Evolutionary conservation across 1,139 yeast genomes (phyloP), one percentile per base, ranked within the genome.

Genomic region (Blastobotrys persicus): DNA sequence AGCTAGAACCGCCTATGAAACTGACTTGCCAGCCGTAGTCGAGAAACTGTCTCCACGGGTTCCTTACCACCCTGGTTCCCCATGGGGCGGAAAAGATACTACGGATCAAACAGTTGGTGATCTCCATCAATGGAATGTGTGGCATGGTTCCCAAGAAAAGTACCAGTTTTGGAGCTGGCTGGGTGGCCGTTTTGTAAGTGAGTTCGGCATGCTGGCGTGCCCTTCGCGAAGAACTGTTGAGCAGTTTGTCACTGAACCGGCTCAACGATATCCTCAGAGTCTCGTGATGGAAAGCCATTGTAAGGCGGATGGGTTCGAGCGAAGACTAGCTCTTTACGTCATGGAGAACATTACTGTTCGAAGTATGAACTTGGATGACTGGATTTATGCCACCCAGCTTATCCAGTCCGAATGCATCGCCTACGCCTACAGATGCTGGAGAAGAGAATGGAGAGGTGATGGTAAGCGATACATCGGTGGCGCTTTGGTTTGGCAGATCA

Each of bases 321-420:
- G 77, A 32, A 63, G 78, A 14, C 61, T 77, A 40, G 76, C 77
- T 0, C 57, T 69, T 17, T 76, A 76, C 53, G 75, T 76, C 13
- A 65, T 71, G 61, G 77, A 73, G 53, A 77, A 76, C 54, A 55
- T 73, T 50, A 63, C 62, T 38, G 68, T 71, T 2, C 52, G 55
- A 12, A 57, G 60, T 0, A 61, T 71, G 59, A 71, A 67, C 50
- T 55, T 76, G 47, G 68, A 66, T 13, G 55, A 64, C 5, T 76
- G 78, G 78, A 72, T 73, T 34, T 77, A 76, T 57, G 65, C 73
- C 14, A 74, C 80, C 7, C 80, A 76, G 57, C 60, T 77, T 45
- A 70, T 76, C 75, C 80, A 76, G 60, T 63, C 75, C 17, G 80
- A 76, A 49, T 76, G 80, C 53, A 59, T 76, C n/a, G 68, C 71